phyloP scores from a whole-genome alignment of 192 early-diverging fungal genomes.

The Cladochytrium replicatum region DNA sequence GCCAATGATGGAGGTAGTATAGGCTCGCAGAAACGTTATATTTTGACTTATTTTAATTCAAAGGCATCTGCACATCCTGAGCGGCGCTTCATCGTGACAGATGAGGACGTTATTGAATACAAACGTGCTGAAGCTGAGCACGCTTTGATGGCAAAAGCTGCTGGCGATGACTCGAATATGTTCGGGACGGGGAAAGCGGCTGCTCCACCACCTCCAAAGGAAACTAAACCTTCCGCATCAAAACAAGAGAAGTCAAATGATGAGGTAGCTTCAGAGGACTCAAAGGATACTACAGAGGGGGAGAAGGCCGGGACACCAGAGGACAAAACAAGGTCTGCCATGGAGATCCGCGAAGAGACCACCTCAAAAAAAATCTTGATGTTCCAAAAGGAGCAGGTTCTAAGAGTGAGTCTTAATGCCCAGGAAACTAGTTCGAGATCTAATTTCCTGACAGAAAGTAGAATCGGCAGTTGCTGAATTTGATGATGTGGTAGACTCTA shows the following conservation, averaged over 20 bases:
- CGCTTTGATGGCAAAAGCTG: slow-evolving; percentile 14
- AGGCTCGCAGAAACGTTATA: not conserved
- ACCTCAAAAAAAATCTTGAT: slow-evolving; percentile 18
- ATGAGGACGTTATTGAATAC: slow-evolving; percentile 34
- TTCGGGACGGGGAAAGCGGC: slow-evolving; percentile 31
- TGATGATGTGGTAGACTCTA: slow-evolving; percentile 26
- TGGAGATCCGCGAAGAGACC: slow-evolving; percentile 30
- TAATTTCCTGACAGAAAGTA: slow-evolving; percentile 18
- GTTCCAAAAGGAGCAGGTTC: slow-evolving; percentile 23
- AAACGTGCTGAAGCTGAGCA: slow-evolving; percentile 25
- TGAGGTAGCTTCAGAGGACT: slow-evolving; percentile 6
- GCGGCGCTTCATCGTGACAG: slow-evolving; percentile 31
- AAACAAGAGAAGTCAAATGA: not conserved
- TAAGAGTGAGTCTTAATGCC: slow-evolving; percentile 18
- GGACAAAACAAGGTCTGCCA: slow-evolving; percentile 1
- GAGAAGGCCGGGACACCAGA: not conserved
- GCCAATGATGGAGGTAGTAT: slow-evolving; percentile 30
- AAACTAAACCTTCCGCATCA: not conserved
- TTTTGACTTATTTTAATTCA: not conserved
- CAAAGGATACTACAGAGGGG: not conserved
- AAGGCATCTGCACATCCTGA: slow-evolving; percentile 36
- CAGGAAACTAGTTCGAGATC: not conserved
- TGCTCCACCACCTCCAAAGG: slow-evolving; percentile 13
- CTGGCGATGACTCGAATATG: slow-evolving; percentile 18
- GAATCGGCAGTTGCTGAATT: slow-evolving; percentile 24